Evolutionary conservation across 83 land plant species (phyloP), one percentile per base, ranked within the genome.

Genomic region (Larix sibirica): DNA sequence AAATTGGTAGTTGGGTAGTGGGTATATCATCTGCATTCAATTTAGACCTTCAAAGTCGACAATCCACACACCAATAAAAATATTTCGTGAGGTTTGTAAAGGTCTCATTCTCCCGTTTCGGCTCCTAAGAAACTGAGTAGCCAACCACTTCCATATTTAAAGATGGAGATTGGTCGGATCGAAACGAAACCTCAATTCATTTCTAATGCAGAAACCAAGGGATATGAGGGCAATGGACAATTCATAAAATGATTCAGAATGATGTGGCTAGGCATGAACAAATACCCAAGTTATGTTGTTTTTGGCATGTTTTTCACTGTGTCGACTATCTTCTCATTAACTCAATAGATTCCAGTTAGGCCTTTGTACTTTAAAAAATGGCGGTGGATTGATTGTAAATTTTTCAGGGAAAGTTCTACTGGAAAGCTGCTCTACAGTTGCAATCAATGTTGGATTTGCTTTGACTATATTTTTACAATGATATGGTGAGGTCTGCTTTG

Each of bases 221-320:
- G 80, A 62, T 23, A n/a, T 77, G 62, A 77, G 58, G 80, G 80
- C 80, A 2, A 77, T 77, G 80, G 80, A 54, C 17, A 77, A 62
- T 26, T 77, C 20, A 23, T 62, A 77, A 2, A 77, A 60, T 16
- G 63, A 58, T 21, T 54, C 3, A 16, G 62, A 77, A 0, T 58
- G 18, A 77, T 77, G 13, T 4, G 23, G 47, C 2, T 21, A 44
- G 21, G 47, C 31, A 21, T 44, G 60, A 5, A 50, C 2, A 64
- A 12, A 68, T 33, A 68, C 20, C 13, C n/a, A 14, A 70, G 17
- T 6, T 70, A 0, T 50, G 0, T 7, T 38, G 21, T 21, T 38
- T 18, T 20, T 70, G 21, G 8, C 47, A 70, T 13, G 21, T 42
- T 70, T 33, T 0, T 54, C 58, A 50, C 21, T n/a, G 2, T 73